Conservation (phyloP, 257 asterid species). For the Jacaranda mimosifolia region DNA sequence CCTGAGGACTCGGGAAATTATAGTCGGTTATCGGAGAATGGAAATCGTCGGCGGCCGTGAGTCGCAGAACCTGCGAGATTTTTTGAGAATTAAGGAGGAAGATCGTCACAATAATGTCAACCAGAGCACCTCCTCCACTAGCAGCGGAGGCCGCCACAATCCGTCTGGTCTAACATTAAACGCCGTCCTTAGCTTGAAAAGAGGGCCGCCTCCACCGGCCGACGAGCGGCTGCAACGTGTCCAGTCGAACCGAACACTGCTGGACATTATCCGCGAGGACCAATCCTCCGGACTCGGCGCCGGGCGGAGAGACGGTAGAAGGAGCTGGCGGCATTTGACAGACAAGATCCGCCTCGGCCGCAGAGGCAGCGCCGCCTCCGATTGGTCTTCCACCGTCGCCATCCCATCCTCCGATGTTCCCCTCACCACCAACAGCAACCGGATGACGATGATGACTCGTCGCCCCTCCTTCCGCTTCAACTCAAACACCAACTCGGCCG, state of each 20-base stretch:
- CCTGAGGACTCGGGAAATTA: background rate
- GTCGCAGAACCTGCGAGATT: conserved; percentile 53
- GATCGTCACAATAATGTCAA: conserved; percentile 39
- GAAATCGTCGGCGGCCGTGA: conserved; percentile 36
- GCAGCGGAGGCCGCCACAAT: conserved; percentile 37
- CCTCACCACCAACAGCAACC: conserved; percentile 17
- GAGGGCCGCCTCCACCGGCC: conserved; percentile 25
- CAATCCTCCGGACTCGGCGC: conserved; percentile 40
- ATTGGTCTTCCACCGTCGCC: conserved; percentile 47
- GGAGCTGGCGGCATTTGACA: conserved; percentile 64
- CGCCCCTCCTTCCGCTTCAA: conserved; percentile 42
- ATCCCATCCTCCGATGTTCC: conserved; percentile 59
- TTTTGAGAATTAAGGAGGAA: conserved; percentile 51
- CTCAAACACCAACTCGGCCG: conserved; percentile 34
- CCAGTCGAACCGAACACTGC: conserved; percentile 65
- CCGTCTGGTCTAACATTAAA: conserved; percentile 45
- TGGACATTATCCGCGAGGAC: conserved; percentile 80
- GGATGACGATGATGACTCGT: conserved; percentile 35
- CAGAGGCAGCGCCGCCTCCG: conserved; percentile 55
- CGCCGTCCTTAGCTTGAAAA: conserved; percentile 49
- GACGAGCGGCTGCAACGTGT: conserved; percentile 39
- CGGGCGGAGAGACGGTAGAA: conserved; percentile 40
- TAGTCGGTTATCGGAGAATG: conserved; percentile 26
- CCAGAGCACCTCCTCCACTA: conserved; percentile 32
- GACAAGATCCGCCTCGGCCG: conserved; percentile 72